Percentiles rank a stretch among this genome's conserved stretches.
These are phyloP conservation scores for Rhizopogon roseolus DNA, from an alignment of 768 basidiomycete species.

Conservation along the genomic window DNA sequence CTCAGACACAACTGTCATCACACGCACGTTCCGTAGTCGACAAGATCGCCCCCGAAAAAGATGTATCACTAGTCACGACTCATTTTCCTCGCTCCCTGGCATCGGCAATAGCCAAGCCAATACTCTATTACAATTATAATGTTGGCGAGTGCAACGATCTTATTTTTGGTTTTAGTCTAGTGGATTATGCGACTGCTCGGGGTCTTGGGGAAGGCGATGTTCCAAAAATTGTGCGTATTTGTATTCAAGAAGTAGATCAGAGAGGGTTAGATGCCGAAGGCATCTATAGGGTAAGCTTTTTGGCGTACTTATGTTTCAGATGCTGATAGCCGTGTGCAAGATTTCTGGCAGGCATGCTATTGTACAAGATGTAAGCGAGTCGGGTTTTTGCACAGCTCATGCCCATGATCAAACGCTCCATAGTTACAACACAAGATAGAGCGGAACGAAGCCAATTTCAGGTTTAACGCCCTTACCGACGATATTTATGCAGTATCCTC, in stretches of 20 bases:
- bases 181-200: slow-evolving; percentile 85
- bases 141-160: slow-evolving; percentile 86
- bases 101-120: slow-evolving; percentile 62
- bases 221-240: slow-evolving; percentile 77
- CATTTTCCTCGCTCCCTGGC: slow-evolving; percentile 59
- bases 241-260: slow-evolving; percentile 77
- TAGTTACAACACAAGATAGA: slow-evolving; percentile 87
- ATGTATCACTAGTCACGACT: slow-evolving; percentile 52
- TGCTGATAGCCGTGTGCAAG: slow-evolving; percentile 30
- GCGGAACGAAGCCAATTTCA: slow-evolving; percentile 71
- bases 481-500: slow-evolving; percentile 84
- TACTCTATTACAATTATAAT: slow-evolving; percentile 70
- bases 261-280: slow-evolving; percentile 77
- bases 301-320: background rate
- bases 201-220: slow-evolving; percentile 66
- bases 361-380: slow-evolving; percentile 66
- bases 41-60: slow-evolving; percentile 66
- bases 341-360: slow-evolving; percentile 82
- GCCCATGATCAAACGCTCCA: slow-evolving; percentile 2
- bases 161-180: slow-evolving; percentile 84
- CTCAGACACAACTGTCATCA: slow-evolving; percentile 67
- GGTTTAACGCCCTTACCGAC: slow-evolving; percentile 64
- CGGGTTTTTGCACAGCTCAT: background rate
- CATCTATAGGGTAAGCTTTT: slow-evolving; percentile 61
- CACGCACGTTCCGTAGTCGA: slow-evolving; percentile 60